A percentile compares a stretch with the other conserved stretches of the same genome.
These are phyloP conservation scores for Hypomyces rosellus DNA, from an alignment of 2,329 filamentous ascomycete genomes.

Conservation along the genomic window DNA sequence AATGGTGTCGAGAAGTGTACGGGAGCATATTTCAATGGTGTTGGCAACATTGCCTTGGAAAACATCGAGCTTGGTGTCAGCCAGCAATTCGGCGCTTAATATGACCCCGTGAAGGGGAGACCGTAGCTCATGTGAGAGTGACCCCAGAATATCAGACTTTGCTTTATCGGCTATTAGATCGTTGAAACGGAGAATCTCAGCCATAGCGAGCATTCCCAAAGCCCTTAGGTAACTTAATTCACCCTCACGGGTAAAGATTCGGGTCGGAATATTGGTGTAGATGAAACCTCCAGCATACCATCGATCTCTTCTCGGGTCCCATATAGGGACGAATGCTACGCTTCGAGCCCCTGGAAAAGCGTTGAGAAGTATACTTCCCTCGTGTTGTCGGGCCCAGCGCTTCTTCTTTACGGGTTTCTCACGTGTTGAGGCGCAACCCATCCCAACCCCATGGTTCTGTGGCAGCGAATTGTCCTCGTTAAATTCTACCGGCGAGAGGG, in stretches of 20 bases:
- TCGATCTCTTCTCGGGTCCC: slow-evolving; percentile 38
- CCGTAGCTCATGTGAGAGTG: slow-evolving; percentile 55
- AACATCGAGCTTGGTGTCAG: slow-evolving; percentile 42
- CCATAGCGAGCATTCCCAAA: slow-evolving; percentile 50
- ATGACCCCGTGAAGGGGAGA: slow-evolving; percentile 56
- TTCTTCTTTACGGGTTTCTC: slow-evolving; percentile 2
- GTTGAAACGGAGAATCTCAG: slow-evolving; percentile 45
- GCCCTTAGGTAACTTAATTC: slow-evolving; percentile 47
- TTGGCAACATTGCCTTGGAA: slow-evolving; percentile 41
- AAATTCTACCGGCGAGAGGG: background rate
- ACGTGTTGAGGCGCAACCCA: background rate
- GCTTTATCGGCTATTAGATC: slow-evolving; percentile 35
- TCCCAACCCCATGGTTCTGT: background rate
- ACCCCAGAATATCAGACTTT: slow-evolving; percentile 53
- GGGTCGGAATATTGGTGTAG: slow-evolving; percentile 38
- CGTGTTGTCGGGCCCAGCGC: slow-evolving; percentile 9
- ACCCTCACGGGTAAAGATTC: slow-evolving; percentile 37
- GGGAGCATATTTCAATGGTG: slow-evolving; percentile 45
- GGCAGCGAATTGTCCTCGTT: background rate
- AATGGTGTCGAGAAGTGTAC: slow-evolving; percentile 47
- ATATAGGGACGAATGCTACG: slow-evolving; percentile 42
- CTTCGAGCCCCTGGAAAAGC: slow-evolving; percentile 39
- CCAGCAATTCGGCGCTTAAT: slow-evolving; percentile 45
- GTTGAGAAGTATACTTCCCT: slow-evolving; percentile 22
- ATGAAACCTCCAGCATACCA: slow-evolving; percentile 46